These are phyloP conservation scores for Cladosporium sp. DNA, from an alignment of 2,329 filamentous ascomycete genomes.

Conservation along the genomic window DNA sequence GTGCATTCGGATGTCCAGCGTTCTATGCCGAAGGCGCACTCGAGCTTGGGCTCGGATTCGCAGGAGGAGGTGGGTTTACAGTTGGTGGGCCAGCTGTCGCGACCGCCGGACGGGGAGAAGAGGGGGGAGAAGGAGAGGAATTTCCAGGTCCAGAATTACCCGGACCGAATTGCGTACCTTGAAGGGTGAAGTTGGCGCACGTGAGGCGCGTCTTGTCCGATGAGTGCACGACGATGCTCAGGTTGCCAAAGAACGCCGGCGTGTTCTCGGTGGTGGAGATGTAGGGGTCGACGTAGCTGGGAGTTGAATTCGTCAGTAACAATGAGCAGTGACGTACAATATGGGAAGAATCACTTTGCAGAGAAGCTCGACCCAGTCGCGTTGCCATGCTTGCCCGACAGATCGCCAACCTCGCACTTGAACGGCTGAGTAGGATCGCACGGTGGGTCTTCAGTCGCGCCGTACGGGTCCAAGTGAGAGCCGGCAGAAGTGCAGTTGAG, in stretches of 20 bases:
- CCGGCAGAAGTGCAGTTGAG: constrained; percentile 41
- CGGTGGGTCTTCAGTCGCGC: constrained; percentile 33
- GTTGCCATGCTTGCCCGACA: constrained; percentile 43
- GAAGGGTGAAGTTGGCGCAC: constrained; percentile 51
- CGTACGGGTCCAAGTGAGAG: constrained; percentile 41
- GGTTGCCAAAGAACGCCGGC: constrained; percentile 49
- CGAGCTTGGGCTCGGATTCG: neutral
- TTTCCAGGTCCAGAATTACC: constrained; percentile 1
- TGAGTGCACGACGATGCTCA: constrained; percentile 51
- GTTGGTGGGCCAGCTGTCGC: constrained; percentile 7
- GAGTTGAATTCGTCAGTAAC: neutral
- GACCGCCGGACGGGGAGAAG: neutral
- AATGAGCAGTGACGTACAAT: neutral
- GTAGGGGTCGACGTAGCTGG: constrained; percentile 47
- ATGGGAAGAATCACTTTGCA: constrained; percentile 23
- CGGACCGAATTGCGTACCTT: constrained; percentile 14
- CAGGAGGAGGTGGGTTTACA: neutral
- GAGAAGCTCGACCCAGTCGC: constrained; percentile 30
- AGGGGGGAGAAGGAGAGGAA: neutral
- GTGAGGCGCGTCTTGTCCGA: constrained; percentile 50
- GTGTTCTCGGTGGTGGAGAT: constrained; percentile 39
- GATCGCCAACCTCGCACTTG: constrained; percentile 42
- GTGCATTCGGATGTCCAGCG: neutral
- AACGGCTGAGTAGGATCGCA: constrained; percentile 35
- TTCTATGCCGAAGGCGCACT: neutral